Evolutionary conservation across 306 rosid genomes (phyloP).

Genomic region (Comarum palustre): DNA sequence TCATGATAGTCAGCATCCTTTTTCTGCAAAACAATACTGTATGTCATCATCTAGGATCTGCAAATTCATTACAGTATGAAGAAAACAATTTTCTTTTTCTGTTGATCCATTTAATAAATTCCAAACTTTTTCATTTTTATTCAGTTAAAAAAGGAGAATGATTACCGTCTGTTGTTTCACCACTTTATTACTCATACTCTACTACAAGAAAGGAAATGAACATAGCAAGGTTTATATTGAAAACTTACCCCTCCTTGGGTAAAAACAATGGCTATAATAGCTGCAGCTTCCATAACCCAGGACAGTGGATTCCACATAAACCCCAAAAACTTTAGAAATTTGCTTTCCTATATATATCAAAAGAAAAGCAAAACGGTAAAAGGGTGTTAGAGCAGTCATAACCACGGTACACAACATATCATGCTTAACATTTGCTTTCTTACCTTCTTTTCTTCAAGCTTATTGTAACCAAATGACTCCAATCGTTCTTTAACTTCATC

Average conservation of each 20-base stretch:
- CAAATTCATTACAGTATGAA: neutral
- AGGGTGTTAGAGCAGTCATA: neutral
- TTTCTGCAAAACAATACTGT: slow-evolving; percentile 29
- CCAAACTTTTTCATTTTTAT: neutral
- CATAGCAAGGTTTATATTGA: neutral
- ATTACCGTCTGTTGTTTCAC: neutral
- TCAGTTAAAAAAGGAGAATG: neutral
- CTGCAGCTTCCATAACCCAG: slow-evolving; percentile 93
- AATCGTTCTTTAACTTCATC: slow-evolving; percentile 51
- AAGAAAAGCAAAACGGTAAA: neutral
- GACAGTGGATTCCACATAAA: slow-evolving; percentile 88
- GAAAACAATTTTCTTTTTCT: neutral
- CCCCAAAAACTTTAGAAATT: slow-evolving; percentile 61
- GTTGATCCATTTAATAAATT: neutral
- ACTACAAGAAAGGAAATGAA: neutral
- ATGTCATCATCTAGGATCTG: neutral
- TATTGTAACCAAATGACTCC: slow-evolving; percentile 60
- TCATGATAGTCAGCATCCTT: slow-evolving; percentile 52
- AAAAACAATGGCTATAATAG: slow-evolving; percentile 64
- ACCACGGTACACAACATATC: neutral
- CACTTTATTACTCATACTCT: neutral
- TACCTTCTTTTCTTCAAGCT: slow-evolving; percentile 79
- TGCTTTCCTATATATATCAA: slow-evolving; percentile 51
- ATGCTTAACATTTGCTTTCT: slow-evolving; percentile 10
- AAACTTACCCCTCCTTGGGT: slow-evolving; percentile 62